Evolutionary conservation across 73 alveolate genomes (phyloP), one percentile per base, ranked within the genome.

Genomic region (Blepharisma japonicum): DNA sequence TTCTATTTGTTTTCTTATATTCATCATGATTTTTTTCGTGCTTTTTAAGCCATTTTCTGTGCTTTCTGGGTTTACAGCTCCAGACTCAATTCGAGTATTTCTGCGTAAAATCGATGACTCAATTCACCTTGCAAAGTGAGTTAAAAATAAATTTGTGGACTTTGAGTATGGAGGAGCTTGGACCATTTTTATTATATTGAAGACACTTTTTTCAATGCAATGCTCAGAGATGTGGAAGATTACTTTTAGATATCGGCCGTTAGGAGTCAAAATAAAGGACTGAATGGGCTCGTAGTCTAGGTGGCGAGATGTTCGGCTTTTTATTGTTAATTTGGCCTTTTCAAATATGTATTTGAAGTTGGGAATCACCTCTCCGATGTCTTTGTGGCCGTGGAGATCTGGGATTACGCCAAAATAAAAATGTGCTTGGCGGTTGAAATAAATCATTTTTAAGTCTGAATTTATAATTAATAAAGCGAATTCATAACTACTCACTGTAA

Each of bases 181-280:
- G 14, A 39, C 0, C 18, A 61, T 61, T 14, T 8, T 61, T 39
- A 61, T 14, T 18, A 61, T 61, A 61, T 61, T 1, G 23, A 14
- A 61, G 23, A 61, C 47, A 61, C 23, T 61, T 14, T 61, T 61
- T n/a, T 61, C 74, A n/a, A 61, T 39, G 11, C 49, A 61, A 61
- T 18, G 23, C 47, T 32, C 42, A 32, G 42, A 32, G 42, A 32
- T 32, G 42, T 32, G 42, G 42, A 32, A 32, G 42, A 32, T 32
- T 32, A 32, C 42, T 32, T 32, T 32, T 32, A 32, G 42, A 32
- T 32, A 32, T 1, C 3, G 42, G 42, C 42, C 42, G 42, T 32
- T 32, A 32, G 42, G 42, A 32, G 42, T 32, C 42, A 32, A 32
- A 32, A 32, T 32, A 32, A 32, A 32, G 42, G 42, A 32, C 42